Percentiles rank a stretch among this genome's conserved stretches.
Evolutionary conservation across 345 rosid species (phyloP).

Genomic region (Eucalyptus cloeziana): DNA sequence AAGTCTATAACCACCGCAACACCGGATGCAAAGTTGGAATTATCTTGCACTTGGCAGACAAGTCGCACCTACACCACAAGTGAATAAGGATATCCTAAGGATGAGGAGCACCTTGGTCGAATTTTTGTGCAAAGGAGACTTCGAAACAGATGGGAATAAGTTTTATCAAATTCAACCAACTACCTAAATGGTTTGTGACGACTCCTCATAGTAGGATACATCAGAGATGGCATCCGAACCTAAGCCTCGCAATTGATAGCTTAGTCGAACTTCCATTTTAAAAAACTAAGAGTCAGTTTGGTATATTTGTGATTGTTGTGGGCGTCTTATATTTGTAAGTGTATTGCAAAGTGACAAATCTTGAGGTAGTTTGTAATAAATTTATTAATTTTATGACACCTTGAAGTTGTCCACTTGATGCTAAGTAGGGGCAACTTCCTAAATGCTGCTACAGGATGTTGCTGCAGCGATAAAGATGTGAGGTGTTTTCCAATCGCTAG

Average conservation of each 20-base stretch:
- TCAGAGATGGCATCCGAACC: not conserved
- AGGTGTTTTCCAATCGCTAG: not conserved
- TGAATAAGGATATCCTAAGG: not conserved
- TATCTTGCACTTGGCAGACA: not conserved
- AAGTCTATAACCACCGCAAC: not conserved
- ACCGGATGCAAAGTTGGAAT: not conserved
- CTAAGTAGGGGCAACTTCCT: not conserved
- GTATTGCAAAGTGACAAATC: not conserved
- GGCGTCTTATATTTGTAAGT: not conserved
- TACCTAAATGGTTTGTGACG: not conserved
- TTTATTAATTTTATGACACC: not conserved
- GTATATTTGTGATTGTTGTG: not conserved
- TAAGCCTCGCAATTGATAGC: not conserved
- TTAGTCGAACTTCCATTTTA: not conserved
- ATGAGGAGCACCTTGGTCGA: not conserved
- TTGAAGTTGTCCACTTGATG: not conserved
- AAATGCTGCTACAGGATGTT: not conserved
- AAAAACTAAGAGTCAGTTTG: not conserved
- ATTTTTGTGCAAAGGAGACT: not conserved
- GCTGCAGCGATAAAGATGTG: not conserved
- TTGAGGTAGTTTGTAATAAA: not conserved
- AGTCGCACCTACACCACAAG: not conserved
- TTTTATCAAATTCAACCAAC: not conserved
- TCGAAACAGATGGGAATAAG: not conserved
- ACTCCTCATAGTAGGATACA: not conserved